A percentile compares a stretch with the other conserved stretches of the same genome.
Conservation (phyloP, 768 basidiomycete genomes). For the Psilocybe subaeruginosa region DNA sequence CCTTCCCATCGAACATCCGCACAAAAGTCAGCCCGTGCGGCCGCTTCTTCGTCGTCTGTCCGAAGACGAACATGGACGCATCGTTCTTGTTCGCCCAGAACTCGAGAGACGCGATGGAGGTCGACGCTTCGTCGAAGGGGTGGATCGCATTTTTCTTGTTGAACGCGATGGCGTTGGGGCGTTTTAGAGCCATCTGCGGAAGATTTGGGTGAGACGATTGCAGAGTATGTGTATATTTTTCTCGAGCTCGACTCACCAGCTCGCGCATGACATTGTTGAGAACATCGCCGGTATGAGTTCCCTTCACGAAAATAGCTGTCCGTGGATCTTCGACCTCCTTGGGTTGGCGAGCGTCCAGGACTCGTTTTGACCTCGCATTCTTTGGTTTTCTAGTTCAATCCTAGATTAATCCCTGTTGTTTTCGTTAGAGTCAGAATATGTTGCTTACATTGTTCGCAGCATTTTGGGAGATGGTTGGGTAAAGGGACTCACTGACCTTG, state of each 20-base stretch:
- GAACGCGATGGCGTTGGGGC: constrained; percentile 89
- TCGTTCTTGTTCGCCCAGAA: constrained; percentile 97
- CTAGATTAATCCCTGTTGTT: background rate
- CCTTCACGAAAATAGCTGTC: constrained; percentile 88
- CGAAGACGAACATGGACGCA: constrained; percentile 87
- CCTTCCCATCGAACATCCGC: constrained; percentile 81
- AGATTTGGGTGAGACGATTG: background rate
- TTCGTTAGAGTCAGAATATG: background rate
- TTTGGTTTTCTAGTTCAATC: constrained; percentile 69
- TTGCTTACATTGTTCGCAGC: constrained; percentile 16
- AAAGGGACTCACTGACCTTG: background rate
- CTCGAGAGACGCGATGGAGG: constrained; percentile 61
- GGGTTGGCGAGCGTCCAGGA: constrained; percentile 80
- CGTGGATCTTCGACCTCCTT: constrained; percentile 90
- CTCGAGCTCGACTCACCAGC: constrained; percentile 55
- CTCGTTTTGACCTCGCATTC: constrained; percentile 95
- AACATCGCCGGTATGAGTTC: constrained; percentile 82
- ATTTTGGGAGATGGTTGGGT: background rate
- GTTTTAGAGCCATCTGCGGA: constrained; percentile 90
- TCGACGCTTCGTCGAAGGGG: constrained; percentile 77
- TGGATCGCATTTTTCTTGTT: constrained; percentile 91
- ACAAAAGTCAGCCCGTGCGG: constrained; percentile 87
- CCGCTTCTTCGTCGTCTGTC: constrained; percentile 92
- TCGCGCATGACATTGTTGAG: constrained; percentile 87
- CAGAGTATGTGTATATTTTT: no score